Evolutionary conservation across 108 stramenopile species (phyloP), one percentile per base, ranked within the genome.

Genomic region (Pseudonitzschia multistriata): DNA sequence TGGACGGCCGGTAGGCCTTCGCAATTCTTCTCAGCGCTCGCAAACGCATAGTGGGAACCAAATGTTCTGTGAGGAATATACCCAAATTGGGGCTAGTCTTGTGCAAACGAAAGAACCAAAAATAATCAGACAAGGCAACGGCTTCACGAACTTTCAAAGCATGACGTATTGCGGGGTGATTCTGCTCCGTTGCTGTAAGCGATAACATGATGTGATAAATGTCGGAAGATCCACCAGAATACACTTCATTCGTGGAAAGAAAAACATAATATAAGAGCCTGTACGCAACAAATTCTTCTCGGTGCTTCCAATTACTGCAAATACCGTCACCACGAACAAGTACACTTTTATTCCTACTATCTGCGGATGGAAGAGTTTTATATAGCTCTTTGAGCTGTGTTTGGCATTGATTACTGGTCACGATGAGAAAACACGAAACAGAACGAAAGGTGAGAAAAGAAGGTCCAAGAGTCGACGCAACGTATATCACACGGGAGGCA

Each of bases 371-470:
- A 27, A 15, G 30, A 53, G 31, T 73, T 27, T 79, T 65, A 62
- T 93, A 93, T 55, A 93, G 70, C 40, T 88, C 83, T 60, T 86
- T 85, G 34, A 93, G 77, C 61, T 97, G 97, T 13, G 98, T 97
- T 74, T 96, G 96, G 70, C 96, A 96, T 69, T 97, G 97, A 71
- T 98, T 98, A 75, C 63, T 64, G 63, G 25, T 35, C 31, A 33
- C 13, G 19, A 24, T 59, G 6, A 30, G 5, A 59, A 59, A 59
- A 17, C 11, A 45, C 2, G 15, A 17, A 13, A 59, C 3, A 45
- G 25, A 45, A 64, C n/a, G 36, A 40, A 5, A 45, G 25, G 11
- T 17, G 11, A 45, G 5, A 33, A n/a, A 11, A 33, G 33, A 33
- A 59, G 57, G 29, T 59, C 35, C 25, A 11, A 24, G 31, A 57